Conservation (phyloP, 495 filamentous ascomycete genomes). For the Astrothelium macrocarpum region DNA sequence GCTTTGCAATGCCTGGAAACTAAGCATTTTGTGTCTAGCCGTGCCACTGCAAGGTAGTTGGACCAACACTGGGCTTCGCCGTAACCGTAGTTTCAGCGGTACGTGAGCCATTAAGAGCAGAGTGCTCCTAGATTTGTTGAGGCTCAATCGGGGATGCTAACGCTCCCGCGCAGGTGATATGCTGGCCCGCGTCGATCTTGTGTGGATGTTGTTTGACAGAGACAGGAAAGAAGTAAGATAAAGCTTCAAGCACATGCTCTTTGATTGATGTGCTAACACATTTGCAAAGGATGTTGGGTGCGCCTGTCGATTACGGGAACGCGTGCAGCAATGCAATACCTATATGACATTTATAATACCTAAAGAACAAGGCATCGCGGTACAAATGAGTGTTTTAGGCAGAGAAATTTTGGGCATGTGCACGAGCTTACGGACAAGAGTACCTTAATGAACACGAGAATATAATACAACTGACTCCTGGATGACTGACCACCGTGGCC, state of each 20-base stretch:
- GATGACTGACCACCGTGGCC: not conserved
- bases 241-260: not conserved
- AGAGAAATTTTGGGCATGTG: not conserved
- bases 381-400: not conserved
- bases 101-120: not conserved
- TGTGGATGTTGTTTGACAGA: slow-evolving; percentile 10
- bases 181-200: slow-evolving; percentile 10
- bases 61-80: slow-evolving; percentile 9
- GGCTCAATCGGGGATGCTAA: too few species aligned
- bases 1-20: not conserved
- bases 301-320: slow-evolving; percentile 5
- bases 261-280: not conserved
- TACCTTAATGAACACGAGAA: not conserved
- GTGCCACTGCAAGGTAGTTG: slow-evolving; percentile 11
- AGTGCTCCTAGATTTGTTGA: too few species aligned
- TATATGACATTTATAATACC: not conserved
- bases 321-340: slow-evolving; percentile 8
- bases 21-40: not conserved
- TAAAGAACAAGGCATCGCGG: not conserved
- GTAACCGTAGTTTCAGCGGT: slow-evolving; percentile 7
- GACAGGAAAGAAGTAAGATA: slow-evolving; percentile 7
- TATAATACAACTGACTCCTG: not conserved
- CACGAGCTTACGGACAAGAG: not conserved
- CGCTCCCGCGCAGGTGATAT: slow-evolving; percentile 9
- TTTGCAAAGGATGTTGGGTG: slow-evolving; percentile 4